Conservation (phyloP, 2,329 filamentous ascomycete genomes). For the Sphaerulina musiva region DNA sequence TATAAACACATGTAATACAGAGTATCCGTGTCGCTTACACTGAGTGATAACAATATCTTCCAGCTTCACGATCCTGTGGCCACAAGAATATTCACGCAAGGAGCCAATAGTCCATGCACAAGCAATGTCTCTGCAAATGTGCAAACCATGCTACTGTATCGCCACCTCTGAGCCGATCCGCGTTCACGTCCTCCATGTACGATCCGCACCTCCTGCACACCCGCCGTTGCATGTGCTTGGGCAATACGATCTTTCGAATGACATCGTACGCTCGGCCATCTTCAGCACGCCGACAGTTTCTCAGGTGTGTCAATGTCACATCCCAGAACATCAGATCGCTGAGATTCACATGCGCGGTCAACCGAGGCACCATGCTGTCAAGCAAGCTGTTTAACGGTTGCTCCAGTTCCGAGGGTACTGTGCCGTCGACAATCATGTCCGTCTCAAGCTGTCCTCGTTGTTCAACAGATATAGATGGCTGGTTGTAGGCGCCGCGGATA, state of each 20-base stretch:
- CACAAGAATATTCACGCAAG: not conserved
- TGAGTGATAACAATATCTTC: no score
- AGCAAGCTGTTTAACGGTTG: slow-evolving; percentile 46
- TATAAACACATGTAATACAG: no score
- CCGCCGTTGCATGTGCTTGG: slow-evolving; percentile 19
- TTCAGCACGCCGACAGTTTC: slow-evolving; percentile 6
- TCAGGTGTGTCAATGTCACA: slow-evolving; percentile 57
- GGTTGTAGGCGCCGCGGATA: slow-evolving; percentile 53
- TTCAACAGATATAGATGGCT: slow-evolving; percentile 39
- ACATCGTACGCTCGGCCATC: slow-evolving; percentile 50
- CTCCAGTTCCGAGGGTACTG: slow-evolving; percentile 47
- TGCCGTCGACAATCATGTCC: slow-evolving; percentile 47
- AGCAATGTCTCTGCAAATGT: slow-evolving; percentile 30
- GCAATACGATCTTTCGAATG: slow-evolving; percentile 44
- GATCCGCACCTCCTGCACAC: slow-evolving; percentile 42
- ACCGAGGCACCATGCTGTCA: slow-evolving; percentile 46
- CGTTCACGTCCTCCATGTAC: slow-evolving; percentile 42
- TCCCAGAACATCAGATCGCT: slow-evolving; percentile 67
- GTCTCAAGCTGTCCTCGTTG: slow-evolving; percentile 47
- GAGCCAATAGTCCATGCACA: slow-evolving; percentile 29
- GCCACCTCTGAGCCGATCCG: slow-evolving; percentile 18
- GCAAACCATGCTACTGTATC: slow-evolving; percentile 27
- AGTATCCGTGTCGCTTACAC: no score
- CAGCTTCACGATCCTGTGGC: no score
- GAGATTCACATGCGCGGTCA: slow-evolving; percentile 57